Evolutionary conservation across 768 basidiomycete species (phyloP).

Genomic region (Flagelloscypha sp.): DNA sequence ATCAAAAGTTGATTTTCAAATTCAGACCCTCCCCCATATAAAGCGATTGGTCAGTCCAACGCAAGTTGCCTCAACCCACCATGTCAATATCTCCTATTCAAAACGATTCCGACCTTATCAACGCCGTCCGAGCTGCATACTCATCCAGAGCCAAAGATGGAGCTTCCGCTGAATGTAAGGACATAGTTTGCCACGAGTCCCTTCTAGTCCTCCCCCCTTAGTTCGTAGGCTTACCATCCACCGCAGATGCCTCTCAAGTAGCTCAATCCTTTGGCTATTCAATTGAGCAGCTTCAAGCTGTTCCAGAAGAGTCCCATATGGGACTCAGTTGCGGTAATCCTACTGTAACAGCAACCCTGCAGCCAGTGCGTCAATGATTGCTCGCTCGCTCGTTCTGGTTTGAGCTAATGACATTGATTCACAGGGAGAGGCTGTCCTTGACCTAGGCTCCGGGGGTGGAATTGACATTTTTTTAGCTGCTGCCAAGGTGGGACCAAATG

Average conservation of each 20-base stretch:
- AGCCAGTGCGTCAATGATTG: conserved; percentile 32
- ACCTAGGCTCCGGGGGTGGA: conserved; percentile 52
- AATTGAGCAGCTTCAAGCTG: conserved; percentile 28
- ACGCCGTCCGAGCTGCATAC: conserved; percentile 23
- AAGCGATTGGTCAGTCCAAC: too few relatives aligned
- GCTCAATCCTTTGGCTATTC: conserved; percentile 43
- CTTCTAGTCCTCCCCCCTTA: too few relatives aligned
- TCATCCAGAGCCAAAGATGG: conserved; percentile 22
- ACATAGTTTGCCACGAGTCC: too few relatives aligned
- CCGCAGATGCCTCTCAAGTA: conserved; percentile 22
- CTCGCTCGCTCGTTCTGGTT: too few relatives aligned
- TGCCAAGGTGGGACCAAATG: conserved; percentile 36
- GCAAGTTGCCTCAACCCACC: too few relatives aligned
- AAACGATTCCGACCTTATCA: conserved; percentile 14
- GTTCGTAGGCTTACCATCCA: not conserved
- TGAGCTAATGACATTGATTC: too few relatives aligned
- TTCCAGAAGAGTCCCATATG: conserved; percentile 38
- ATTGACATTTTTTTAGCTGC: conserved; percentile 50
- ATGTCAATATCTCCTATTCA: too few relatives aligned
- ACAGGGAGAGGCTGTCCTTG: conserved; percentile 49
- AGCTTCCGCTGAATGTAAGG: conserved; percentile 16
- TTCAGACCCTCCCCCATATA: too few relatives aligned
- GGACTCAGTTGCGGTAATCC: conserved; percentile 52
- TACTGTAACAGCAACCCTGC: conserved; percentile 34
- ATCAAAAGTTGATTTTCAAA: too few relatives aligned